These are phyloP conservation scores for Psilocybe sp. DNA, from an alignment of 768 basidiomycete genomes.

Conservation along the genomic window DNA sequence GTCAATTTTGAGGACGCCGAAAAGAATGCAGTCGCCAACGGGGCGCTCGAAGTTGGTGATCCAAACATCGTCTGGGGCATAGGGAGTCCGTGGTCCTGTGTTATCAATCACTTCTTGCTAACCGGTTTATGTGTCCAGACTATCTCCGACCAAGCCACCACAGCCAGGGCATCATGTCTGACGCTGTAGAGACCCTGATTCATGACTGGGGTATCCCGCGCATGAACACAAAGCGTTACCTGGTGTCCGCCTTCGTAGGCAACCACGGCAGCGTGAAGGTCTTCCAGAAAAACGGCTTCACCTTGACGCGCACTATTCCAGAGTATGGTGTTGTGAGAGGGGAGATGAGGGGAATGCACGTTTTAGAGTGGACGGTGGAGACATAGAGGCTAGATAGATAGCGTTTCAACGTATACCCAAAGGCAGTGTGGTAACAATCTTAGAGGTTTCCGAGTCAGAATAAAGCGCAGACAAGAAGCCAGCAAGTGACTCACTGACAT, in stretches of 20 bases:
- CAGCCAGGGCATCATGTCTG: constrained; percentile 55
- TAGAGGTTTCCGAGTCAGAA: too few species aligned
- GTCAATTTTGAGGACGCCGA: constrained; percentile 36
- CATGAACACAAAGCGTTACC: constrained; percentile 50
- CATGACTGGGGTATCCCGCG: constrained; percentile 58
- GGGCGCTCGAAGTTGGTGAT: constrained; percentile 41
- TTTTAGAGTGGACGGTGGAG: constrained; percentile 29
- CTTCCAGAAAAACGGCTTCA: constrained; percentile 67
- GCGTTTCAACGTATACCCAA: too few species aligned
- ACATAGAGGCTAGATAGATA: background rate
- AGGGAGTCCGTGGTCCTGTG: constrained; percentile 42
- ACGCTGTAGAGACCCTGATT: constrained; percentile 50
- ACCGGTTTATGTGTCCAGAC: background rate
- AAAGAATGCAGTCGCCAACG: constrained; percentile 37
- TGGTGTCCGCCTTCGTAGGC: constrained; percentile 40
- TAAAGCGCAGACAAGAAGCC: too few species aligned
- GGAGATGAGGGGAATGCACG: constrained; percentile 29
- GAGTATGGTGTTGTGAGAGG: constrained; percentile 35
- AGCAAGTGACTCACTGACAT: too few species aligned
- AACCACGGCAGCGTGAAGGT: constrained; percentile 59
- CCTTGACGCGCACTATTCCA: constrained; percentile 33
- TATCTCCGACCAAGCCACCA: constrained; percentile 9
- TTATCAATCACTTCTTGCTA: background rate
- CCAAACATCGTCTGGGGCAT: constrained; percentile 57
- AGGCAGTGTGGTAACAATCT: too few species aligned